These are phyloP conservation scores for Aureobasidium subglaciale DNA, from an alignment of 2,329 filamentous ascomycete species.

Conservation along the genomic window DNA sequence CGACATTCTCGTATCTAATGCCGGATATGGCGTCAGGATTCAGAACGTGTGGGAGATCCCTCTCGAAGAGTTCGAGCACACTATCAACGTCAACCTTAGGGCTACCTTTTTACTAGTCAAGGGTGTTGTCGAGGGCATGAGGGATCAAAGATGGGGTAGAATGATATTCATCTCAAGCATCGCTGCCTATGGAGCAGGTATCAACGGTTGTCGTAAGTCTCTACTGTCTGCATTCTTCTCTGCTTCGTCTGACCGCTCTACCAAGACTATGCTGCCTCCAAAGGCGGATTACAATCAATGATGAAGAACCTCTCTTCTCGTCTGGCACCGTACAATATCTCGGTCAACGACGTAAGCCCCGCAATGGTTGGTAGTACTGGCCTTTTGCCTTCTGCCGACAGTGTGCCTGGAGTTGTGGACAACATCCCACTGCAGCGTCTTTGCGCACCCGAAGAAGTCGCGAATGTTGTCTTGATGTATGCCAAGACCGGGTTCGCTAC, in stretches of 20 bases:
- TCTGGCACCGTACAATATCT: constrained; percentile 54
- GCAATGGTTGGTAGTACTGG: constrained; percentile 55
- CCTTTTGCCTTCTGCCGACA: constrained; percentile 52
- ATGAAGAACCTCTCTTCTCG: constrained; percentile 57
- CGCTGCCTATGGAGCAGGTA: constrained; percentile 55
- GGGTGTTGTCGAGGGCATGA: constrained; percentile 55
- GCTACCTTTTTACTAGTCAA: constrained; percentile 57
- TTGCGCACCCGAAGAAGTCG: constrained; percentile 53
- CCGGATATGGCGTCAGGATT: constrained; percentile 58
- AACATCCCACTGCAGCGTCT: constrained; percentile 54
- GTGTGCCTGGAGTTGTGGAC: constrained; percentile 48
- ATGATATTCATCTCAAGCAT: constrained; percentile 60
- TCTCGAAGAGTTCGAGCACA: constrained; percentile 58
- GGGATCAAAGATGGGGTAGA: constrained; percentile 52
- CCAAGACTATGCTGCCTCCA: constrained; percentile 23
- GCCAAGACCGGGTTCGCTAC: constrained; percentile 46
- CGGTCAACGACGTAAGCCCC: constrained; percentile 61
- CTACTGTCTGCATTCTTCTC: no score
- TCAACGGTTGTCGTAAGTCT: constrained; percentile 52
- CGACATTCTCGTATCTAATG: constrained; percentile 60
- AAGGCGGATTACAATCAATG: constrained; percentile 51
- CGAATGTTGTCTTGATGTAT: constrained; percentile 55
- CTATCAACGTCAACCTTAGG: constrained; percentile 54
- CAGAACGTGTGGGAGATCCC: constrained; percentile 50
- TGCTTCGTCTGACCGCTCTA: background rate